phyloP scores from a whole-genome alignment of 148 eudicot genomes.

The Camellia lanceoleosa region DNA sequence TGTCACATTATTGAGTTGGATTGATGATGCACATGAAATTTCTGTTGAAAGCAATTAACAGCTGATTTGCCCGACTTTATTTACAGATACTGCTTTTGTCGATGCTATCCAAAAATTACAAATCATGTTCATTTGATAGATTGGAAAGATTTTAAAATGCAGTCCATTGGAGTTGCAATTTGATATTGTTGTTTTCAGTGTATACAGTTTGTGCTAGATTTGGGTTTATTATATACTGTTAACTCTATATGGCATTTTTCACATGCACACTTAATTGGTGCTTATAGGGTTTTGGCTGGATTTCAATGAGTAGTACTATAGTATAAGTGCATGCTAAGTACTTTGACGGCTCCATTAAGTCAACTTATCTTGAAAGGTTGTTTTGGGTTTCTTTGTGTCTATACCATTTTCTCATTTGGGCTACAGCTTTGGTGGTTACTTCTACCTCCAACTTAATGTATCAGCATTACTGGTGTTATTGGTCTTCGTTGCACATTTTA shows the following conservation, averaged over 20 bases:
- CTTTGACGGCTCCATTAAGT: not conserved
- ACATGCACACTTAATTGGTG: not conserved
- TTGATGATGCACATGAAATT: too few relatives aligned
- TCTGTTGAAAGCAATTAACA: not conserved
- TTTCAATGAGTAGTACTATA: not conserved
- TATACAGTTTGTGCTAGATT: not conserved
- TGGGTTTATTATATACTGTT: not conserved
- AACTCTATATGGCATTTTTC: not conserved
- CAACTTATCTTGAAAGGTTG: not conserved
- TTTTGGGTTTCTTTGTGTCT: not conserved
- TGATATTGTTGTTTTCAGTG: not conserved
- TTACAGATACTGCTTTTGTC: not conserved
- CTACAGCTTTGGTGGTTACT: not conserved
- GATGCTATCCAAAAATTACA: slow-evolving; percentile 4
- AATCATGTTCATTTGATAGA: not conserved
- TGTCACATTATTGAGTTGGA: not conserved
- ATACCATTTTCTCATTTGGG: not conserved
- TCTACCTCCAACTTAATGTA: not conserved
- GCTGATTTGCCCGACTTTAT: not conserved
- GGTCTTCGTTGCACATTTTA: not conserved
- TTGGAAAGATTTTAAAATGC: not conserved
- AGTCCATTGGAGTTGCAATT: not conserved
- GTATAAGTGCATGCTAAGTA: not conserved
- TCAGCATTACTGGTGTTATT: not conserved
- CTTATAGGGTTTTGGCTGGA: slow-evolving; percentile 4